A percentile compares a stretch with the other conserved stretches of the same genome.
These are phyloP conservation scores for Middelhovenomyces tepae DNA, from an alignment of 805 yeast genomes.

Conservation along the genomic window DNA sequence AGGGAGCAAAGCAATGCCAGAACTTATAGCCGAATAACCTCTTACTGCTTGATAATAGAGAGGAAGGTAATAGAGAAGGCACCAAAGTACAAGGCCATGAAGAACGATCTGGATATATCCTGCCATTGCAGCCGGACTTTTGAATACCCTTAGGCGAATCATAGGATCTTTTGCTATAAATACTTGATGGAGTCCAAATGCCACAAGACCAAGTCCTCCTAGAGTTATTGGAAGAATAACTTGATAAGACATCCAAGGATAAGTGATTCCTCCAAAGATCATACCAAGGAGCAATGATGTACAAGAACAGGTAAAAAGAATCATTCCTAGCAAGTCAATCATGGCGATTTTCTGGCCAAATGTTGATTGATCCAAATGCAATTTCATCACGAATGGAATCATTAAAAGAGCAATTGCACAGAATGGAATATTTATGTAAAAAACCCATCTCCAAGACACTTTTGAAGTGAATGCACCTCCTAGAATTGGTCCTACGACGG, in stretches of 20 bases:
- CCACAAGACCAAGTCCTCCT: conserved; percentile 29
- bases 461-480: conserved; percentile 58
- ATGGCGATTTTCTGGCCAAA: conserved; percentile 30
- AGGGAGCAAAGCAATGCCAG: conserved; percentile 42
- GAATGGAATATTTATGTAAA: conserved; percentile 58
- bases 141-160: conserved; percentile 36
- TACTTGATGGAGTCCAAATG: conserved; percentile 27
- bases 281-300: conserved; percentile 41
- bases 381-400: conserved; percentile 36
- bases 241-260: conserved; percentile 48
- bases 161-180: conserved; percentile 37
- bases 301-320: conserved; percentile 34
- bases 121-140: conserved; percentile 29
- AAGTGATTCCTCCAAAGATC: conserved; percentile 46
- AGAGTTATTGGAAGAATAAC: conserved; percentile 41
- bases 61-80: conserved; percentile 29
- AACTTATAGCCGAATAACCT: conserved; percentile 33
- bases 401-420: conserved; percentile 43
- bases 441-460: conserved; percentile 71
- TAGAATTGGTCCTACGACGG: conserved; percentile 45
- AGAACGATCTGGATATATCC: conserved; percentile 32
- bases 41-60: conserved; percentile 44
- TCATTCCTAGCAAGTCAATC: conserved; percentile 44
- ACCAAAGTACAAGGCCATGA: conserved; percentile 32
- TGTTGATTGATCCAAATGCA: conserved; percentile 37